Evolutionary conservation across 1,284 basidiomycete species (phyloP).

Genomic region (Retiboletus flavoniger): DNA sequence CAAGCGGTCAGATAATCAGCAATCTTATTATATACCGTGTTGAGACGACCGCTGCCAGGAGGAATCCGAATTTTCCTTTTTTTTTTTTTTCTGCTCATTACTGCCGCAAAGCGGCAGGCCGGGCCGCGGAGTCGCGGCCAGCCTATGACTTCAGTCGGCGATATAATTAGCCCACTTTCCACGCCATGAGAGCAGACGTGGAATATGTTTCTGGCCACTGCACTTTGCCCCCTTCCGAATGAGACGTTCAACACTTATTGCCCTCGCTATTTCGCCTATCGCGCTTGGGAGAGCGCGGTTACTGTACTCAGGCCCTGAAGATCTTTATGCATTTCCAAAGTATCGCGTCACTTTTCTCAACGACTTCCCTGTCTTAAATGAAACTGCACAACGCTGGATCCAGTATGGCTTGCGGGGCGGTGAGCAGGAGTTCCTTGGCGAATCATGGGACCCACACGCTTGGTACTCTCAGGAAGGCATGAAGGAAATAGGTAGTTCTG

Average conservation of each 20-base stretch:
- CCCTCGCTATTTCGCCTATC: conserved; percentile 20
- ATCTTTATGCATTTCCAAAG: conserved; percentile 82
- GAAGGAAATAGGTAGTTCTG: conserved; percentile 59
- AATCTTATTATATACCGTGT: not conserved
- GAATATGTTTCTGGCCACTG: not conserved
- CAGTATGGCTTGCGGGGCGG: conserved; percentile 66
- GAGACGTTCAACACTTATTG: conserved; percentile 19
- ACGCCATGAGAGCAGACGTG: conserved; percentile 20
- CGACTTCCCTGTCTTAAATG: conserved; percentile 69
- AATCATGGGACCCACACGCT: conserved; percentile 50
- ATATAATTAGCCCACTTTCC: conserved; percentile 31
- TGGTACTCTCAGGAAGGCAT: conserved; percentile 38
- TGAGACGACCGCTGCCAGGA: not conserved
- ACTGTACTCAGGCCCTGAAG: conserved; percentile 72
- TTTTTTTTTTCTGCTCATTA: not conserved
- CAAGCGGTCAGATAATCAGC: conserved; percentile 8
- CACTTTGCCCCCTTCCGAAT: conserved; percentile 12
- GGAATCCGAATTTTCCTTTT: not conserved
- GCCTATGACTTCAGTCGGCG: conserved; percentile 32
- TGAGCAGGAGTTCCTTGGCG: conserved; percentile 72
- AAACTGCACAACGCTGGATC: conserved; percentile 75
- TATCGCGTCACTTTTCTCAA: conserved; percentile 81
- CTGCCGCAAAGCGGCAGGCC: conserved; percentile 3
- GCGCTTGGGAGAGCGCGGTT: conserved; percentile 42
- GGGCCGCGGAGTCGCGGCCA: conserved; percentile 29